Conservation (phyloP, 345 rosid genomes). For the Populus ilicifolia region DNA sequence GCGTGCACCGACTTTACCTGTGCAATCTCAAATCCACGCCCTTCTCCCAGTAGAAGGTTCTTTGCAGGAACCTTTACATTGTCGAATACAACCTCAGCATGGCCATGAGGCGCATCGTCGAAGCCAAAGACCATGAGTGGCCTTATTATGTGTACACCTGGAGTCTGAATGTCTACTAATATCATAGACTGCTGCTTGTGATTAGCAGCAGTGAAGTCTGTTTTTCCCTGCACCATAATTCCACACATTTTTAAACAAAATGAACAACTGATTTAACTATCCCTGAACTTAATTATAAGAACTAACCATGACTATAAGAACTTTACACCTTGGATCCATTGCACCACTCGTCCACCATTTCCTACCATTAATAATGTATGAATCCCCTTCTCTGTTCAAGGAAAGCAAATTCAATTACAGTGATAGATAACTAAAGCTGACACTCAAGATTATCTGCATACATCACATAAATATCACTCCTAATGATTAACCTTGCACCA, state of each 20-base stretch:
- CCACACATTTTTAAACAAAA: slow-evolving; percentile 1
- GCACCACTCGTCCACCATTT: slow-evolving; percentile 99
- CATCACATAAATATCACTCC: background rate
- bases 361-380: slow-evolving; percentile 74
- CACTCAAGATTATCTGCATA: background rate
- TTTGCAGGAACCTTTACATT: slow-evolving; percentile 74
- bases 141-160: slow-evolving; percentile 71
- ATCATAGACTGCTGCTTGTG: slow-evolving; percentile 98
- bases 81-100: slow-evolving; percentile 77
- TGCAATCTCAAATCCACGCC: slow-evolving; percentile 97
- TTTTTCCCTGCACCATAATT: slow-evolving; percentile 66
- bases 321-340: slow-evolving; percentile 96
- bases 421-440: slow-evolving; percentile 8
- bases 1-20: slow-evolving; percentile 51
- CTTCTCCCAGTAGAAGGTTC: slow-evolving; percentile 92
- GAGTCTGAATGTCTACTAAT: slow-evolving; percentile 70
- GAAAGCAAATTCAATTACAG: slow-evolving; percentile 3
- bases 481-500: background rate
- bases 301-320: slow-evolving; percentile 96
- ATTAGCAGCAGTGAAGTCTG: slow-evolving; percentile 67
- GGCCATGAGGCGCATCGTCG: slow-evolving; percentile 99
- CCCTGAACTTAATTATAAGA: background rate
- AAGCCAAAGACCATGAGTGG: slow-evolving; percentile 87
- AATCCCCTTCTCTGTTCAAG: slow-evolving; percentile 67
- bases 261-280: slow-evolving; percentile 6